Evolutionary conservation across 2,329 filamentous ascomycete genomes (phyloP), one percentile per base, ranked within the genome.

Genomic region (Penicillium rolfsii): DNA sequence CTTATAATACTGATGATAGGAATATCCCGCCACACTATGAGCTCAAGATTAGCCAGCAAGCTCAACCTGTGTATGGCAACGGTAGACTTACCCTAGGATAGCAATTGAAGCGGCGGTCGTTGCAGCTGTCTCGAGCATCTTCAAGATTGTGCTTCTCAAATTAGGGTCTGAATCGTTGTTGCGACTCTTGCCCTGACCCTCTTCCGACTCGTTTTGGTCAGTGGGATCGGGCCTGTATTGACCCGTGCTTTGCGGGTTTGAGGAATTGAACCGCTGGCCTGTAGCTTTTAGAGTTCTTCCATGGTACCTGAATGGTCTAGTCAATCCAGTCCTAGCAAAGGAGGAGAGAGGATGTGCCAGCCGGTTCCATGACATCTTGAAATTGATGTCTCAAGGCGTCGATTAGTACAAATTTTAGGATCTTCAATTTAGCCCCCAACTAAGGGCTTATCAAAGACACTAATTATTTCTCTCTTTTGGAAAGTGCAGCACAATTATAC

Each of bases 1-100:
- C 80, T 99, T 99, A 85, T 99, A 98, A 73, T 85, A 87, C 70
- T 85, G 87, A 75, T 95, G 91, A 73, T 95, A 96, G 52, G 84
- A 83, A 75, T 91, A 94, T 26, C 89, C 91, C 6, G 91, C 90
- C 26, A 84, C 67, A 43, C 77, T 79, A 58, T 26, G 30, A 28
- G 7, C 14, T 5, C 53, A 38, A 36, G 19, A n/a, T 73, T 60
- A 74, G 70, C 54, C 52, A 1, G 9, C 22, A 19, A 48, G 19
- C 8, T 38, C 14, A 53, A 49, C 22, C 30, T 12, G 24, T 24
- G 14, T 16, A 11, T 11, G 11, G 14, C 9, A 30, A 45, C 30
- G 30, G 50, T 26, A 50, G 9, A 36, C 62, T 19, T 84, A 80
- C 67, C 88, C 91, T 35, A 94, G 79, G 16, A 94, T 86, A 11